Evolutionary conservation across 2,329 filamentous ascomycete species (phyloP).

Genomic region (Neofusicoccum umdonicola): DNA sequence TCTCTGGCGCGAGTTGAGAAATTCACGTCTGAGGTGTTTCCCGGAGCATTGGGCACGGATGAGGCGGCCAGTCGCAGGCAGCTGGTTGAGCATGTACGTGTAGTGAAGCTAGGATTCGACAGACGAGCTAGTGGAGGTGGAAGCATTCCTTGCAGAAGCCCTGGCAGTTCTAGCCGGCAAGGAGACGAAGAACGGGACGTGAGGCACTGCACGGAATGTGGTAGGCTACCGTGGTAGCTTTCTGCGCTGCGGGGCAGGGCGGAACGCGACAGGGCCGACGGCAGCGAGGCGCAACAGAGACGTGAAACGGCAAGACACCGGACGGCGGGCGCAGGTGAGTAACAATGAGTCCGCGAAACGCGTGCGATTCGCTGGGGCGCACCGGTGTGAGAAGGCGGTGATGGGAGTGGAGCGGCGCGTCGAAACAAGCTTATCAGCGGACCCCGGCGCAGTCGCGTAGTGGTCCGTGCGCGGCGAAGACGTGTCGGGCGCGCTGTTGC

Average conservation of each 20-base stretch:
- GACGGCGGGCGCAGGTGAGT: not conserved
- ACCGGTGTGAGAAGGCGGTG: not conserved
- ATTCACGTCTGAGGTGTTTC: not conserved
- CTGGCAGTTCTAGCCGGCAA: not conserved
- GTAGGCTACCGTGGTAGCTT: not conserved
- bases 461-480: not conserved
- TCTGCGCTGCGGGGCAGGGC: not conserved
- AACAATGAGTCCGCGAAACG: not conserved
- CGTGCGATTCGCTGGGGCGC: not conserved
- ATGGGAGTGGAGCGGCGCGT: slow-evolving; percentile 8
- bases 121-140: not conserved
- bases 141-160: not conserved
- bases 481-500: slow-evolving; percentile 8
- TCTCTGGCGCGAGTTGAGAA: not conserved
- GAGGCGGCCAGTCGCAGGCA: not conserved
- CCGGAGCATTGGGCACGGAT: not conserved
- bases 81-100: not conserved
- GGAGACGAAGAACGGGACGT: not conserved
- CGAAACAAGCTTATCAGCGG: slow-evolving; percentile 1
- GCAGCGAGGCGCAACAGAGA: not conserved
- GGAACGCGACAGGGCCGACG: not conserved
- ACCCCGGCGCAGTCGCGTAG: not conserved
- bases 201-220: not conserved
- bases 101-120: not conserved
- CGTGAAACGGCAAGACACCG: not conserved